Base-by-base conservation (phyloP, 352 stramenopile species). In the Globisporangium apiculatum region DNA sequence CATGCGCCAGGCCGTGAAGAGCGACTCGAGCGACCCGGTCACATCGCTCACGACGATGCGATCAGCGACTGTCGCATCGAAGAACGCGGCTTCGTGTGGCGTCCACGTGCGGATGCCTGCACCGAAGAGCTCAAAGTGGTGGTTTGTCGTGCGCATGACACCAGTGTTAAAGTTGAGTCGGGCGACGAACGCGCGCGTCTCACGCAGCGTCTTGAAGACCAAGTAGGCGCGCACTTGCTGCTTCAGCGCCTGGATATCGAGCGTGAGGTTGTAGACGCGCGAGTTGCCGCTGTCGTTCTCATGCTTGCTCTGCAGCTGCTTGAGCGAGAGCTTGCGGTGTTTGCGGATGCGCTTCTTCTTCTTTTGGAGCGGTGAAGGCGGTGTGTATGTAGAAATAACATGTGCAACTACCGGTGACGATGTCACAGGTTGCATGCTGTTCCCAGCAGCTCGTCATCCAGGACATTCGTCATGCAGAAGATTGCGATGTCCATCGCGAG, bases 211-310 rank as follows among this genome's bases (percentile, higher is more conserved):
- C 40, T 62, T 62, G 35, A 53, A 46, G 7, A 57, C 11, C 35
- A 53, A 5, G 5, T 41, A 41, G 42, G 36, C n/a, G 35, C 64
- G 63, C 48, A 77, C 61, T 57, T 77, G 68, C 51, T 75, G 71
- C 31, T 62, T 61, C 18, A 80, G 52, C 10, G 51, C 63, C 47
- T 75, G 62, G 15, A 75, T 51, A 48, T 80, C 68, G 7, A 80
- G 58, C 53, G 65, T 60, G 31, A 80, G 55, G 24, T 74, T 74
- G 57, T 69, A 53, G 10, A 62, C 37, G 14, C 40, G 57, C 37
- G 57, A 62, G 37, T 52, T 43, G 3, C 46, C 31, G 4, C 9
- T 45, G 4, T 62, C 50, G 18, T 52, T 57, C 15, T 57, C 18
- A 24, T 14, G 11, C 55, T 40, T 57, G 4, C 57, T 51, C 43